Conservation (phyloP, 768 basidiomycete species). For the Psilocybe tampanensis region DNA sequence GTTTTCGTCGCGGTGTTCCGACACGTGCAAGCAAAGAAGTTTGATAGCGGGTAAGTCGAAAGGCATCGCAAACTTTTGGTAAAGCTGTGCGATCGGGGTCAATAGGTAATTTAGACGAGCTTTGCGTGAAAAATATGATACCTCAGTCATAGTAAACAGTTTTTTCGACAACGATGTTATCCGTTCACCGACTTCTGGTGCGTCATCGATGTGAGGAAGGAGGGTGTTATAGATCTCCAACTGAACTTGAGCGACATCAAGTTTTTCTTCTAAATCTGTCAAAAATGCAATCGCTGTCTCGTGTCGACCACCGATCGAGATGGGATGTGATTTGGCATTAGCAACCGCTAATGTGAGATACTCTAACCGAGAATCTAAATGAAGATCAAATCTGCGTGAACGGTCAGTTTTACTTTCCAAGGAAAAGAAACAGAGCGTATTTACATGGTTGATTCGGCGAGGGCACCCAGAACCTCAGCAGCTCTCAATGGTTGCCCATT, state of each 20-base stretch:
- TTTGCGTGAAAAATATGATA: conserved; percentile 35
- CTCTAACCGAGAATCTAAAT: conserved; percentile 79
- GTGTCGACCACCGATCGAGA: conserved; percentile 73
- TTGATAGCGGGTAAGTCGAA: conserved; percentile 84
- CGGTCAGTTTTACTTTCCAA: background rate
- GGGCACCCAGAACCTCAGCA: conserved; percentile 77
- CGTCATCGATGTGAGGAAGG: conserved; percentile 59
- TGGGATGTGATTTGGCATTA: conserved; percentile 94
- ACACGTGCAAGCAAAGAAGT: conserved; percentile 89
- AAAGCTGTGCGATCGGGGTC: conserved; percentile 57
- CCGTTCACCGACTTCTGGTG: conserved; percentile 62
- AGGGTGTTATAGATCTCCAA: conserved; percentile 83
- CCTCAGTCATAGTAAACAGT: conserved; percentile 85
- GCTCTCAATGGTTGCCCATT: conserved; percentile 86
- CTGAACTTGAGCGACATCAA: conserved; percentile 97
- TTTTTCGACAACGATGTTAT: conserved; percentile 59
- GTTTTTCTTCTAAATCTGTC: conserved; percentile 92
- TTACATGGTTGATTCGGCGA: conserved; percentile 87
- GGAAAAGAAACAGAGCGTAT: conserved; percentile 26
- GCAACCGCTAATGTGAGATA: conserved; percentile 93
- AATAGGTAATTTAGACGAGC: background rate
- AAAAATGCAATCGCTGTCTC: conserved; percentile 94
- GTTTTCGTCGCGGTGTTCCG: conserved; percentile 86
- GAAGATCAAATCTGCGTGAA: conserved; percentile 57
- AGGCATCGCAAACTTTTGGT: conserved; percentile 84